Evolutionary conservation across 371 early-diverging fungal genomes (phyloP), one percentile per base, ranked within the genome.

Genomic region (Rhizopus delemar): DNA sequence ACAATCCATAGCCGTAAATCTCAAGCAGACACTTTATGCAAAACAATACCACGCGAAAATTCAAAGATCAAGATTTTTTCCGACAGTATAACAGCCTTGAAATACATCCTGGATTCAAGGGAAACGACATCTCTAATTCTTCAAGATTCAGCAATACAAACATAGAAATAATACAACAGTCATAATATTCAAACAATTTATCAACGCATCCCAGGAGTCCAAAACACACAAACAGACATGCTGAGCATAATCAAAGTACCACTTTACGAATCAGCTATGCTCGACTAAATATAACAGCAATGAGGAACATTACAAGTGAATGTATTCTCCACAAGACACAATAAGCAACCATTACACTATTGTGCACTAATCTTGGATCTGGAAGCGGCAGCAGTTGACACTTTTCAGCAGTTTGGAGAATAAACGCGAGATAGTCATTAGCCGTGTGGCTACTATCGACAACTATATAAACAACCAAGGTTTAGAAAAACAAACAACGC

Each of bases 291-390:
- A 22, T 35, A 33, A 33, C 7, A 29, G 8, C 35, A 38, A 28
- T 51, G 36, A 51, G 58, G 36, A 52, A 15, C 46, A 31, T 4
- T 57, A 33, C 51, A 16, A n/a, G 43, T 75, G 8, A 70, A 75
- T 43, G 57, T 56, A 13, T 75, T 75, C 50, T 70, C 68, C 2
- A n/a, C 61, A 3, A 46, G 54, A 22, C 41, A 57, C 41, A 62
- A 56, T 39, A 8, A 13, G 57, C 39, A 33, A 59, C 41, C 59
- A 57, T 0, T 11, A 4, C 13, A 29, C 13, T 75, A 38, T 46
- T 68, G 66, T 67, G 63, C 34, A 34, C 46, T 52, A 33, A 38
- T 45, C 4, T 60, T 45, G 12, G 70, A 75, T 46, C 67, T 59
- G 13, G 12, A 38, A 15, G 71, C 72, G 3, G 41, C 13, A 36